A percentile compares a stretch with the other conserved stretches of the same genome.
These are phyloP conservation scores for Diaporthe sp. DNA, from an alignment of 2,329 filamentous ascomycete species.

Conservation along the genomic window DNA sequence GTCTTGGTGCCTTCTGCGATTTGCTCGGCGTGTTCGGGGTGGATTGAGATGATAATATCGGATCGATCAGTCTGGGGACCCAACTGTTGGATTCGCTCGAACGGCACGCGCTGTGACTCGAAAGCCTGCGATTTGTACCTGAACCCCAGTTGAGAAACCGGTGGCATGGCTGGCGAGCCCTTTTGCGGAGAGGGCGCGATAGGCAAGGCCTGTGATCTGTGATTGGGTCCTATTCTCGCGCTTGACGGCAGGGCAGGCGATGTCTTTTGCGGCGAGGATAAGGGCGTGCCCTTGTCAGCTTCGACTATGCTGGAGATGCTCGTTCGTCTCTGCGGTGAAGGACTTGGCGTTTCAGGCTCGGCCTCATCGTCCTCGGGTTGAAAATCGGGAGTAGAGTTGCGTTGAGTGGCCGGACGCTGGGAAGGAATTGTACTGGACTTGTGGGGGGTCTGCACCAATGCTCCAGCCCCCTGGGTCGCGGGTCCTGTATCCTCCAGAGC, in stretches of 20 bases:
- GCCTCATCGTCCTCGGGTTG: conserved; percentile 30
- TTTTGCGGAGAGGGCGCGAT: conserved; percentile 42
- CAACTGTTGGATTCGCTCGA: conserved; percentile 61
- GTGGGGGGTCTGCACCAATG: background rate
- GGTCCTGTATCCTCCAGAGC: background rate
- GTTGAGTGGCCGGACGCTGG: background rate
- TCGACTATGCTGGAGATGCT: conserved; percentile 35
- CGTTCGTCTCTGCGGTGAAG: conserved; percentile 22
- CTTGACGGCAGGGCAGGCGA: conserved; percentile 37
- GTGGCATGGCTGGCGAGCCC: conserved; percentile 20
- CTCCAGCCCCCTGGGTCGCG: background rate
- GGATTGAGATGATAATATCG: conserved; percentile 67
- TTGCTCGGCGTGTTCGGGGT: conserved; percentile 58
- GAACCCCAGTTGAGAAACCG: conserved; percentile 45
- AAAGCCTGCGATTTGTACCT: conserved; percentile 49
- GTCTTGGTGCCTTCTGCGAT: conserved; percentile 64
- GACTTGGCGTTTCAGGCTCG: conserved; percentile 37
- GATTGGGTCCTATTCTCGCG: conserved; percentile 42
- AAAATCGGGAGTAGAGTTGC: conserved; percentile 25
- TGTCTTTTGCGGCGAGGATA: conserved; percentile 41
- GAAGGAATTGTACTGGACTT: background rate
- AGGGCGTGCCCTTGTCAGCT: conserved; percentile 39
- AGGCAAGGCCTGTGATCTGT: conserved; percentile 48
- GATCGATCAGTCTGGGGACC: conserved; percentile 62
- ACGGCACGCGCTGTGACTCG: conserved; percentile 65